Conservation (phyloP, 305 asterid genomes). For the Solanum hybrid region DNA sequence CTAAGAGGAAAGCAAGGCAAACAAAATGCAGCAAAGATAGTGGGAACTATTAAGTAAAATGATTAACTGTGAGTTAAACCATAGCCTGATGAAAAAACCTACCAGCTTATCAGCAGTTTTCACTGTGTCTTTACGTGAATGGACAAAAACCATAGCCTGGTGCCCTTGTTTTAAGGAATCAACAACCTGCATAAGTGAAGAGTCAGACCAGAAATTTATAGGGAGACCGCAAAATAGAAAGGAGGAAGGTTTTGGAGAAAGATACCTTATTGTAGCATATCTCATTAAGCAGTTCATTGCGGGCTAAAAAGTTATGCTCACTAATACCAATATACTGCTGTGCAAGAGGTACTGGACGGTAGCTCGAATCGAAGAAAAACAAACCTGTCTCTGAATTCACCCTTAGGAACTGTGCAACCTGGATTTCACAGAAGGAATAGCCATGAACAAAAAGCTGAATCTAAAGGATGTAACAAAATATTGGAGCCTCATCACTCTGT, state of each 20-base stretch:
- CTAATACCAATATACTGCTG: constrained; percentile 93
- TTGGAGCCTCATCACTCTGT: constrained; percentile 1
- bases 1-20: background rate
- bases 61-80: background rate
- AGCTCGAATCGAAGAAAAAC: constrained; percentile 90
- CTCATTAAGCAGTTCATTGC: constrained; percentile 75
- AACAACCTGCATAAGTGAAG: constrained; percentile 45
- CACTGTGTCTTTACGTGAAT: constrained; percentile 94
- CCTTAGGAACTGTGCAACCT: constrained; percentile 98
- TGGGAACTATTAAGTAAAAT: background rate
- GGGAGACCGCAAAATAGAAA: background rate
- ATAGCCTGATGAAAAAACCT: constrained; percentile 12
- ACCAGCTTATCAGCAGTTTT: constrained; percentile 95
- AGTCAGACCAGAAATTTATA: background rate
- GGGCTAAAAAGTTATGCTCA: constrained; percentile 68
- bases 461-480: background rate
- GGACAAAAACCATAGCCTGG: constrained; percentile 98
- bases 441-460: background rate
- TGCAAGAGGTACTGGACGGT: constrained; percentile 97
- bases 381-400: constrained; percentile 89
- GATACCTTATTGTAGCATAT: constrained; percentile 86
- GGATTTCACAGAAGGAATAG: constrained; percentile 18
- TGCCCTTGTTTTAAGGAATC: constrained; percentile 86
- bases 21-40: background rate
- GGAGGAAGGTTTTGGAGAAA: constrained; percentile 16